Evolutionary conservation across 2,329 filamentous ascomycete species (phyloP).

Genomic region (Trichoderma gracile): DNA sequence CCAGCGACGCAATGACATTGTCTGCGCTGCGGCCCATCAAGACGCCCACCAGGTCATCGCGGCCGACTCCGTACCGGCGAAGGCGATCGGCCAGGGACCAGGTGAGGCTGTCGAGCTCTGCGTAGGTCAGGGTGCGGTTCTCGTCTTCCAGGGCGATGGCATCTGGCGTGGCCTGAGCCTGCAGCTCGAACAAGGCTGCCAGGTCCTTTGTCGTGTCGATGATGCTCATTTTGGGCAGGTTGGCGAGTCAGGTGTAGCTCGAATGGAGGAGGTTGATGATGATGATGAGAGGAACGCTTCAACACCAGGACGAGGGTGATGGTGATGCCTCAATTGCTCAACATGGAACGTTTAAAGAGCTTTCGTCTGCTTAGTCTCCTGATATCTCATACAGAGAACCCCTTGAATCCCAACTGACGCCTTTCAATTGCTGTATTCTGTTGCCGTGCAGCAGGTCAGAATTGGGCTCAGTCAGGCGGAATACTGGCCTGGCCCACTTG

Average conservation of each 20-base stretch:
- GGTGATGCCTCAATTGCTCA: background rate
- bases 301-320: background rate
- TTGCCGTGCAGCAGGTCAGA: constrained; percentile 4
- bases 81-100: constrained; percentile 64
- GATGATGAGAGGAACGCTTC: background rate
- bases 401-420: background rate
- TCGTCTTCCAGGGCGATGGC: constrained; percentile 73
- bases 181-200: constrained; percentile 67
- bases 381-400: background rate
- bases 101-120: constrained; percentile 68
- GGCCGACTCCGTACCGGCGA: constrained; percentile 66
- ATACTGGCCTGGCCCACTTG: constrained; percentile 8
- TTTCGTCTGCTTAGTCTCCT: background rate
- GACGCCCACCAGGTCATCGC: constrained; percentile 73
- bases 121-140: constrained; percentile 66
- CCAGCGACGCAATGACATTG: constrained; percentile 77
- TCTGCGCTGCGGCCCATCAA: constrained; percentile 73
- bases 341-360: background rate
- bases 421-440: background rate
- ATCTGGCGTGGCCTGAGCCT: constrained; percentile 68
- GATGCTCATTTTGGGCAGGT: constrained; percentile 54
- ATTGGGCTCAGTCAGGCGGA: constrained; percentile 7
- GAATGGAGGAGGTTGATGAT: no score
- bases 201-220: constrained; percentile 73
- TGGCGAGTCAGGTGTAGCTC: constrained; percentile 1